Evolutionary conservation across 208 protist genomes (phyloP).

Genomic region (Leptomonas seymouri): DNA sequence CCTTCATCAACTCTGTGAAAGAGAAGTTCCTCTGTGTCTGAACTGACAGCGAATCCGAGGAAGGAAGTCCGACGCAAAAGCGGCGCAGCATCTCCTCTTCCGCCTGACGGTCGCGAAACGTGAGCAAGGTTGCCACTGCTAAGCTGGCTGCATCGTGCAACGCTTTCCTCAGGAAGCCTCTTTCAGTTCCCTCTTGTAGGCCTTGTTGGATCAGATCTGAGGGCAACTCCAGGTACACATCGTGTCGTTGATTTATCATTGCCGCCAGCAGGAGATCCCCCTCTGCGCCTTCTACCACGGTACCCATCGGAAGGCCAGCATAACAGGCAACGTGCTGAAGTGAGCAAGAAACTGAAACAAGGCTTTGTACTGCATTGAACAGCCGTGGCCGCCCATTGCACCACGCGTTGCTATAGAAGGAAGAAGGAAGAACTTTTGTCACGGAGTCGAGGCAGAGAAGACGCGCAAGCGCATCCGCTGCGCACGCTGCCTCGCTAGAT

Average conservation of each 20-base stretch:
- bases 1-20: background rate
- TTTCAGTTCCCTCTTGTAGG: background rate
- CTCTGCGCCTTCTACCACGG: background rate
- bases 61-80: background rate
- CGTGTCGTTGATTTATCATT: background rate
- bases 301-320: slow-evolving; percentile 10
- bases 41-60: background rate
- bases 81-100: background rate
- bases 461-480: background rate
- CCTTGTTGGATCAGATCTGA: background rate
- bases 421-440: background rate
- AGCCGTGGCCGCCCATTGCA: background rate
- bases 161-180: background rate
- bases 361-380: background rate
- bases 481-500: background rate
- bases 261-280: slow-evolving; percentile 7
- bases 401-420: background rate
- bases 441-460: background rate
- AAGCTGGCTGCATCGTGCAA: background rate
- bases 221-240: background rate
- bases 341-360: slow-evolving; percentile 2
- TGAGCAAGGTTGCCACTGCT: slow-evolving; percentile 7
- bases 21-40: background rate
- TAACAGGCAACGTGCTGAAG: slow-evolving; percentile 18
- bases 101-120: background rate